These are phyloP conservation scores for Nissolia schottii DNA, from an alignment of 306 rosid species.

Conservation along the genomic window DNA sequence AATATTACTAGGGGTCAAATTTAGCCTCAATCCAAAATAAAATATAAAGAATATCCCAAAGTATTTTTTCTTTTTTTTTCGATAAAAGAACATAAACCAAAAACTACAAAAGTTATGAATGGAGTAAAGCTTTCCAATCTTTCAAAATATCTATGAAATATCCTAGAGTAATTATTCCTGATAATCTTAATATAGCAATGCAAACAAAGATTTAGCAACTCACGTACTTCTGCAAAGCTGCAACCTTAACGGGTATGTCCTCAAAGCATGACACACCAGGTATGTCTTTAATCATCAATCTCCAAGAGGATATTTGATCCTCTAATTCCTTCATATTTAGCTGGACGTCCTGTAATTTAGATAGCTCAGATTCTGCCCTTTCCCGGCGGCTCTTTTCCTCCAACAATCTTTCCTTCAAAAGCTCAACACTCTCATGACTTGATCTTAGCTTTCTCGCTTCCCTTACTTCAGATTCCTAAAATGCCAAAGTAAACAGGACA, in stretches of 20 bases:
- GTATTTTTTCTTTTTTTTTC: not conserved
- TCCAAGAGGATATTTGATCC: conserved; percentile 79
- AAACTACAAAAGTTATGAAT: no score
- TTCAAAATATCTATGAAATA: no score
- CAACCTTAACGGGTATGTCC: conserved; percentile 73
- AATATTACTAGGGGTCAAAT: not conserved
- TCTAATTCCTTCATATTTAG: conserved; percentile 58
- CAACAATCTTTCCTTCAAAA: conserved; percentile 76
- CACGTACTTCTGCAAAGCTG: conserved; percentile 82
- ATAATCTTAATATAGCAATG: conserved; percentile 1
- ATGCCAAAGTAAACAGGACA: conserved; percentile 28
- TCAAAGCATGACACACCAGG: conserved; percentile 75
- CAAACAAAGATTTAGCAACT: conserved; percentile 19
- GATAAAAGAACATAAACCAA: no score
- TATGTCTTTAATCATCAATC: conserved; percentile 51
- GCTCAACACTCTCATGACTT: conserved; percentile 61
- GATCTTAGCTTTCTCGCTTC: conserved; percentile 86
- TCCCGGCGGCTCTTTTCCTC: conserved; percentile 72
- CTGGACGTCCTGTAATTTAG: conserved; percentile 69
- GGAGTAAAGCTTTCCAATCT: no score
- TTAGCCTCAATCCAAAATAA: not conserved
- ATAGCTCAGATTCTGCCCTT: conserved; percentile 72
- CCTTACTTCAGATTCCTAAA: conserved; percentile 89
- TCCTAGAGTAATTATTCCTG: not conserved
- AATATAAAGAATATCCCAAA: conserved; percentile 1